A percentile compares a stretch with the other conserved stretches of the same genome.
Evolutionary conservation across 306 rosid genomes (phyloP).

Genomic region (Begonia fuchsioides): DNA sequence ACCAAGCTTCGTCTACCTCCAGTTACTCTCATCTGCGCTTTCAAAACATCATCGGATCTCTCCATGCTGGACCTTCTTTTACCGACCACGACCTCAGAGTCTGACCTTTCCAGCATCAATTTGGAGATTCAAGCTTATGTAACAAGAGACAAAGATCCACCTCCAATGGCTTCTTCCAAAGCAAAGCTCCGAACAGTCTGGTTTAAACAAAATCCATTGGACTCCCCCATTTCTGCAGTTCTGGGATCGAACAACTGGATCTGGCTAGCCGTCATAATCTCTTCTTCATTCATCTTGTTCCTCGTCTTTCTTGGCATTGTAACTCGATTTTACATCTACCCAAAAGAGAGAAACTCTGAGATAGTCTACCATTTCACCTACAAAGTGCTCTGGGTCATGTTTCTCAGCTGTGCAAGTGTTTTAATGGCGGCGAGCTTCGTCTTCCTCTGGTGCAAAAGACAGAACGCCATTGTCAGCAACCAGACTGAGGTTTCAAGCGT

Average conservation of each 20-base stretch:
- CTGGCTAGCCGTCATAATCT: slow-evolving; percentile 19
- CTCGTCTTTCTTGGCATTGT: slow-evolving; percentile 18
- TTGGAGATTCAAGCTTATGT: slow-evolving; percentile 24
- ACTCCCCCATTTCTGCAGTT: slow-evolving; percentile 13
- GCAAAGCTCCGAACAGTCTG: slow-evolving; percentile 10
- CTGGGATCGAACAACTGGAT: slow-evolving; percentile 23
- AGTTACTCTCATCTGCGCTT: slow-evolving; percentile 25
- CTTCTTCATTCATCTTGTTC: slow-evolving; percentile 22
- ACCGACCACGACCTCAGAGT: slow-evolving; percentile 9
- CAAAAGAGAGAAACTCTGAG: slow-evolving; percentile 8
- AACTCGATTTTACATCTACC: slow-evolving; percentile 23
- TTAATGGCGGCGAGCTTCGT: slow-evolving; percentile 14
- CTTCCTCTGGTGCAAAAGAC: slow-evolving; percentile 20
- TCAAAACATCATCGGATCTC: slow-evolving; percentile 25
- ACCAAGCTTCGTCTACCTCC: slow-evolving; percentile 9
- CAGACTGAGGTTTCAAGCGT: neutral
- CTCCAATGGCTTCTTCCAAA: neutral
- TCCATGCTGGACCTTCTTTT: slow-evolving; percentile 20
- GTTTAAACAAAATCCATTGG: slow-evolving; percentile 16
- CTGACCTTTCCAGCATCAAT: slow-evolving; percentile 3
- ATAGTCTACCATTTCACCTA: slow-evolving; percentile 15
- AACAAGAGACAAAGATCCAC: slow-evolving; percentile 15
- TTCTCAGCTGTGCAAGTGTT: slow-evolving; percentile 18
- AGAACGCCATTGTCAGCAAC: slow-evolving; percentile 3
- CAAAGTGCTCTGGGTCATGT: slow-evolving; percentile 21